Evolutionary conservation across 2,329 filamentous ascomycete species (phyloP), one percentile per base, ranked within the genome.

Genomic region (Pestalotiopsis sp.): DNA sequence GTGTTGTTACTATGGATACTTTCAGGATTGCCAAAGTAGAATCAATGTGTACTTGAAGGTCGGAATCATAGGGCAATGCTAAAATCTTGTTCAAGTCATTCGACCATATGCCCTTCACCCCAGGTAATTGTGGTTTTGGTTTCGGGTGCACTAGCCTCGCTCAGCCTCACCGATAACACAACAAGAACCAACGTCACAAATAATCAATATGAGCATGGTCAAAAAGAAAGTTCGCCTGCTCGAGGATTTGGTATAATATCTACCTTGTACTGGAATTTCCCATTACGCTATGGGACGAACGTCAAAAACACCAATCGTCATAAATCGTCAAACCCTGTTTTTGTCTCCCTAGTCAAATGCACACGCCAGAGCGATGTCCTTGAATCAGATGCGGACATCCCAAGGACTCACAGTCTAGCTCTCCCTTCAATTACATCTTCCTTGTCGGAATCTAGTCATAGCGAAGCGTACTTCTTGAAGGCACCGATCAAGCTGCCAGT

Each of bases 401-500:
- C 7, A 2, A 30, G 9, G 58, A 24, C 13, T 66, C 55, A 66
- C 48, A 66, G 64, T 22, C 55, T 40, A 30, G 64, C 64, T 44
- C 59, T 66, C 4, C 30, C 30, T 4, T 38, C 40, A 3, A 39
- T 30, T n/a, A 13, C 11, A 26, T 24, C 39, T 20, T 11, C n/a
- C n/a, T 26, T 38, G 10, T 61, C 56, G 13, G 56, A 35, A 17
- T 56, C 20, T 24, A 61, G 57, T 83, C 81, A 89, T 70, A 84
- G 78, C 74, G 83, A 83, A 26, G 83, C 79, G 72, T 85, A 89
- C 84, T 91, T 90, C 91, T 97, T 97, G 85, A 98, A 99, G 10
- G 93, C 93, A 69, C 91, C 91, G 81, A 99, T 94, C 73, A 99
- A 86, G 35, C 94, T 93, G 71, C 90, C 93, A 11, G 96, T 99